Conservation (phyloP, 768 basidiomycete genomes). For the Podaxis rugospora region DNA sequence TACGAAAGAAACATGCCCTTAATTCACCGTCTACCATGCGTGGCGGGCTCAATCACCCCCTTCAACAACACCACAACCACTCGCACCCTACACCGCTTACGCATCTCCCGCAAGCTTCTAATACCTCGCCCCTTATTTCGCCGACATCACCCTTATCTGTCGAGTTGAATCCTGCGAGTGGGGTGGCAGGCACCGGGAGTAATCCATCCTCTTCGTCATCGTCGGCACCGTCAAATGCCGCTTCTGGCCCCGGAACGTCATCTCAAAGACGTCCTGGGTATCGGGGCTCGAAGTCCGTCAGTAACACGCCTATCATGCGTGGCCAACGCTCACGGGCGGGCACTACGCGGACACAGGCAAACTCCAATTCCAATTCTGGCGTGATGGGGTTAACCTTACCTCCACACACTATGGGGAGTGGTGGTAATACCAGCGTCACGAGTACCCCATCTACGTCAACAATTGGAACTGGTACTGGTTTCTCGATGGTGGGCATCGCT, state of each 20-base stretch:
- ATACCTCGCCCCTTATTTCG: neutral
- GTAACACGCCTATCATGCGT: slow-evolving; percentile 4
- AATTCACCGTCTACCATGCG: neutral
- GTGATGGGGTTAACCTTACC: slow-evolving; percentile 2
- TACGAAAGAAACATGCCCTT: slow-evolving; percentile 1
- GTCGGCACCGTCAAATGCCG: neutral
- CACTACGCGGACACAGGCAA: neutral
- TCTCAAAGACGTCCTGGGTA: neutral
- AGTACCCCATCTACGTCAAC: neutral
- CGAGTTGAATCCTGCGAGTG: neutral
- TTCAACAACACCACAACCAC: neutral
- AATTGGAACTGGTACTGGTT: neutral
- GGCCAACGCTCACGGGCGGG: neutral
- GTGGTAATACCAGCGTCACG: slow-evolving; percentile 1
- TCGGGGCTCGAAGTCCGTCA: slow-evolving; percentile 5
- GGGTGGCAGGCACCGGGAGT: neutral
- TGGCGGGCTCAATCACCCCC: neutral
- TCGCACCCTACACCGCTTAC: neutral
- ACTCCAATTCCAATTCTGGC: neutral
- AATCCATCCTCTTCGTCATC: neutral
- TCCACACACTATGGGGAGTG: neutral
- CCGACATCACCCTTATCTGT: slow-evolving; percentile 1
- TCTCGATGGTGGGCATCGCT: neutral
- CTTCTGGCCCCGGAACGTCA: neutral
- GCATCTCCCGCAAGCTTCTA: neutral